Conservation (phyloP, 192 early-diverging fungal genomes). For the Coemansia sp. region DNA sequence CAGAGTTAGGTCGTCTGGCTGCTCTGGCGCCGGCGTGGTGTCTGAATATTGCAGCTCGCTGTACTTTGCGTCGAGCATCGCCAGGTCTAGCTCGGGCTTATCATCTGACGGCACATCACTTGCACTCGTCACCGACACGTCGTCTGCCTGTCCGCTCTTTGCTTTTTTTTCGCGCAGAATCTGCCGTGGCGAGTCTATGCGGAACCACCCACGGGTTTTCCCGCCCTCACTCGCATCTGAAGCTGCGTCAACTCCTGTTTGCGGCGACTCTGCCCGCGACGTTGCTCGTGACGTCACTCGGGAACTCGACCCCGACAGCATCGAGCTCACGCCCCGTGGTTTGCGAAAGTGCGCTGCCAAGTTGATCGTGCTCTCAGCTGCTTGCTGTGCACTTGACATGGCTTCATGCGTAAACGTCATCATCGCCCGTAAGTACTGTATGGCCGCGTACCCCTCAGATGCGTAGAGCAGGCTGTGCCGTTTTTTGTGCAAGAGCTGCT, state of each 20-base stretch:
- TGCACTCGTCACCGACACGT: constrained; percentile 8
- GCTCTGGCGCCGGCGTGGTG: background rate
- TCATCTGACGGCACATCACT: background rate
- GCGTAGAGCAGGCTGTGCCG: constrained; percentile 64
- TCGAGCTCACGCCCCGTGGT: constrained; percentile 36
- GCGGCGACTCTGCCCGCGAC: constrained; percentile 25
- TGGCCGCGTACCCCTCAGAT: constrained; percentile 68
- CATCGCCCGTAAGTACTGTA: constrained; percentile 64
- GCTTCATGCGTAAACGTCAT: constrained; percentile 78
- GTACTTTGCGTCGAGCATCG: constrained; percentile 24
- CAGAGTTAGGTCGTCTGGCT: constrained; percentile 6
- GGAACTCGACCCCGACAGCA: constrained; percentile 31
- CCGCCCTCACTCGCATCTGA: constrained; percentile 35
- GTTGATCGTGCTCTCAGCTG: constrained; percentile 62
- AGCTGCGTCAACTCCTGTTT: constrained; percentile 50
- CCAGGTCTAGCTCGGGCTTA: constrained; percentile 16
- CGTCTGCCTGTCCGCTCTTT: background rate
- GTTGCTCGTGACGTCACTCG: constrained; percentile 48
- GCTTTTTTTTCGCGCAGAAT: constrained; percentile 29
- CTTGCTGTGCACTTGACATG: constrained; percentile 60
- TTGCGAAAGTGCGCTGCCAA: constrained; percentile 64
- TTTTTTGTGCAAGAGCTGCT: constrained; percentile 54
- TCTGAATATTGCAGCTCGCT: constrained; percentile 21
- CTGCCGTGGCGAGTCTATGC: constrained; percentile 34
- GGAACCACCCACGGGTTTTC: constrained; percentile 10